Evolutionary conservation across 1,284 basidiomycete species (phyloP).

Genomic region (Sanghuangporus sanghuang): DNA sequence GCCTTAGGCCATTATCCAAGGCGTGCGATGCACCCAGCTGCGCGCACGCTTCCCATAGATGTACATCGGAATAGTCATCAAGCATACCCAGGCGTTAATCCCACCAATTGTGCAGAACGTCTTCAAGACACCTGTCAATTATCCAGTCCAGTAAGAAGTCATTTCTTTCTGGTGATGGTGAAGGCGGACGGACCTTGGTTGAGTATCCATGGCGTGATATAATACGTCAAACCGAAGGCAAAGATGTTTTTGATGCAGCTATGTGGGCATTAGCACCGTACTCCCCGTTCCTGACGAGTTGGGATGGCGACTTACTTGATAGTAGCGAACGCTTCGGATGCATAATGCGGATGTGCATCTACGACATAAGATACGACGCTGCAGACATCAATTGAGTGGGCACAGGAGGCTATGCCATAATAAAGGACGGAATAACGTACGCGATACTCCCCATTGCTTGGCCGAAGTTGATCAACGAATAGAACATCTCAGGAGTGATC

Average conservation of each 20-base stretch:
- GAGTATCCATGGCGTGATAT: constrained; percentile 16
- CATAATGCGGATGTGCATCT: constrained; percentile 18
- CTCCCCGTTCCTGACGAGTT: background rate
- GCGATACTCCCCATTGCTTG: constrained; percentile 10
- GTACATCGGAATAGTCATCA: constrained; percentile 21
- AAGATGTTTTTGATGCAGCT: constrained; percentile 18
- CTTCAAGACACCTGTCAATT: constrained; percentile 12
- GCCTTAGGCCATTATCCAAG: constrained; percentile 19
- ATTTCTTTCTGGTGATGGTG: background rate
- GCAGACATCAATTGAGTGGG: background rate
- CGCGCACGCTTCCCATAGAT: constrained; percentile 20
- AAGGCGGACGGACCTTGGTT: constrained; percentile 15
- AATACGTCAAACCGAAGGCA: constrained; percentile 19
- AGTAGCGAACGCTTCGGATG: constrained; percentile 10
- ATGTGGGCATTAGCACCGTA: background rate
- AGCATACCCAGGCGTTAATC: constrained; percentile 15
- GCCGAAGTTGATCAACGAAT: constrained; percentile 21
- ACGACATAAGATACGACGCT: constrained; percentile 21
- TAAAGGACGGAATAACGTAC: background rate
- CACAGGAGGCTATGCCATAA: background rate
- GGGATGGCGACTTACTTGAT: constrained; percentile 6
- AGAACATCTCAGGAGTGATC: constrained; percentile 22
- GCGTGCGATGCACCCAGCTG: constrained; percentile 21
- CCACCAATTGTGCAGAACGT: constrained; percentile 20
- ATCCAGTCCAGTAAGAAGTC: background rate